Conservation (phyloP, 768 basidiomycete species). For the Termitomyces sp. region DNA sequence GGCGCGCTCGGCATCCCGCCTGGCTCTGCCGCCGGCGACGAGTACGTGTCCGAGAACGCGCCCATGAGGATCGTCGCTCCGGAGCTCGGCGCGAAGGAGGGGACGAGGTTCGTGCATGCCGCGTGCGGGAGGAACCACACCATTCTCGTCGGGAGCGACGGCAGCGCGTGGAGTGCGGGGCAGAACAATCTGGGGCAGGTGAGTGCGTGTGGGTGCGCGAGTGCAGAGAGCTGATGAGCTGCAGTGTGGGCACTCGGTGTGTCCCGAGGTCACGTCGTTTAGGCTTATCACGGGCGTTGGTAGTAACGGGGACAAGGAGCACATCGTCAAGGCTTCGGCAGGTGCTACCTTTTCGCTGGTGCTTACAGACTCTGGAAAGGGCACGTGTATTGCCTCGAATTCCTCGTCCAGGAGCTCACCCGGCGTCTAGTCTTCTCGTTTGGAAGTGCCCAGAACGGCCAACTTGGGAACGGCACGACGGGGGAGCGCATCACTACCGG, state of each 20-base stretch:
- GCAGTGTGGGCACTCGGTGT: slow-evolving; percentile 67
- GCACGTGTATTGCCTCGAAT: slow-evolving; percentile 27
- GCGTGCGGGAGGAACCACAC: slow-evolving; percentile 83
- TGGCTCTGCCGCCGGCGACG: slow-evolving; percentile 50
- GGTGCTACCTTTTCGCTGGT: slow-evolving; percentile 83
- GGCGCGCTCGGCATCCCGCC: slow-evolving; percentile 37
- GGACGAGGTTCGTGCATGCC: slow-evolving; percentile 68
- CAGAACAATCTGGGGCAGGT: slow-evolving; percentile 81
- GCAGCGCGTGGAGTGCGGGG: slow-evolving; percentile 80
- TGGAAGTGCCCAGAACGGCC: slow-evolving; percentile 90
- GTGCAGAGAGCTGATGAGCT: neutral
- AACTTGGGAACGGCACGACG: slow-evolving; percentile 87
- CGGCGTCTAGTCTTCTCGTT: slow-evolving; percentile 68
- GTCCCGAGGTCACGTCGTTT: slow-evolving; percentile 63
- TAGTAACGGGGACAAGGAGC: slow-evolving; percentile 55
- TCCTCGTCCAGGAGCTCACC: neutral
- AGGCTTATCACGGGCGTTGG: slow-evolving; percentile 54
- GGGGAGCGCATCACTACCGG: slow-evolving; percentile 88
- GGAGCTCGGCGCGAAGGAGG: slow-evolving; percentile 53
- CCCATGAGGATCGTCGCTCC: slow-evolving; percentile 55
- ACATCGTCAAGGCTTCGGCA: slow-evolving; percentile 67
- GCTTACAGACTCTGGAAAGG: slow-evolving; percentile 77
- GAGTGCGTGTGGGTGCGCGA: slow-evolving; percentile 3
- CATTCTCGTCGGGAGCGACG: slow-evolving; percentile 75
- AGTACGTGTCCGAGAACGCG: slow-evolving; percentile 68